Evolutionary conservation across 257 asterid species (phyloP), one percentile per base, ranked within the genome.

Genomic region (Solanum tarijense): DNA sequence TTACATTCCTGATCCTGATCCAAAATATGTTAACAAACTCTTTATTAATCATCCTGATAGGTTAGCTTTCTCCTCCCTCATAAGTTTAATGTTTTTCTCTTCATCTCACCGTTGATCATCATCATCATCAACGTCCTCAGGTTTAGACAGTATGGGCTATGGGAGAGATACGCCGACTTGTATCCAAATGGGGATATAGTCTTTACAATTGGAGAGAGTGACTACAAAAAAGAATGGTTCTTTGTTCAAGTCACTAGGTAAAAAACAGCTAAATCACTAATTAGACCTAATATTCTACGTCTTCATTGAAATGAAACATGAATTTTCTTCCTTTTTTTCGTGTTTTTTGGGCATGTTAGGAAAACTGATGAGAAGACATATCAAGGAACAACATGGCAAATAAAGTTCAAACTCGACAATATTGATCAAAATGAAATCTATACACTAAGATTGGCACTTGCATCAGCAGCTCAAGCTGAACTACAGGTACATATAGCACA

Each of bases 141-240:
- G 89, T 96, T 95, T 90, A 93, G 99, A 89, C 98, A 96, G 89
- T 96, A 96, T 48, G 99, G 99, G 86, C 55, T 96, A 36, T 96
- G 98, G 99, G 98, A 93, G 85, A 92, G 95, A 85, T 96, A 96
- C 89, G 60, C 91, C 25, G 98, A 95, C 2, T 84, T 95, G 84
- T 94, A 94, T 88, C 98, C 99, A 8, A 91, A 89, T 60, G 89
- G 90, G 25, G 98, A 96, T 91, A 87, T 95, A 76, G 94, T 93
- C 5, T 96, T 90, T 89, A 91, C 91, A 4, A 90, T 96, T 48
- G 96, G 97, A 29, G 92, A 86, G n/a, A 95, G 94, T 83, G 96
- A 95, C 87, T 92, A 94, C 86, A 85, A 34, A 13, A 92, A 88
- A 88, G 99, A 96, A 68, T 95, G 98, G 98, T 94, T 96, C 91